Base-by-base conservation (phyloP, 495 filamentous ascomycete species). In the Penicillium canescens region DNA sequence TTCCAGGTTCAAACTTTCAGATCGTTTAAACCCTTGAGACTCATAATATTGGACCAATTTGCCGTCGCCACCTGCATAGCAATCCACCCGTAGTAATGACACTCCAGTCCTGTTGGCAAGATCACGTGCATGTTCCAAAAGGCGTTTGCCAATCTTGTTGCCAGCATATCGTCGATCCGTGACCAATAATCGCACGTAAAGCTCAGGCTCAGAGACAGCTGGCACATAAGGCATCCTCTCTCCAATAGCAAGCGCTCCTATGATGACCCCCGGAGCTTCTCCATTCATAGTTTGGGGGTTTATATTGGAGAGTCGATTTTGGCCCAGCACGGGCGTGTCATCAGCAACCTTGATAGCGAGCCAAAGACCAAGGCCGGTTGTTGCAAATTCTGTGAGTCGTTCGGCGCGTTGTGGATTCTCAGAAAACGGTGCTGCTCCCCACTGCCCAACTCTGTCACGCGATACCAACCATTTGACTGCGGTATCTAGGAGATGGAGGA, bases 11-110 rank as follows among this genome's bases (percentile, higher is more conserved):
- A 49, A 46, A 2, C 5, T 13, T 41, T 55, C 51, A 31, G 11
- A 45, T 34, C 41, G 24, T 24, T 52, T 5, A 55, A 55, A 55
- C 4, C 56, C 56, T 18, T 59, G 56, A 33, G 52, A 55, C 42
- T 55, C 56, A 52, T 59, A 59, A n/a, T 59, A 59, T 41, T 34
- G 51, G 10, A 59, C 6, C 42, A 59, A 51, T 33, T 42, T 55
- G 18, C 56, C 52, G 7, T 59, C 56, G 16, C 28, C 46, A 31
- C 56, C 56, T 46, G 46, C 56, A 52, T 59, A 59, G 52, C 52
- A 59, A 52, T 59, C 56, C 12, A 59, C 46, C 28, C 52, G 52
- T 31, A 59, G 41, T 20, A 59, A 52, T 18, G 52, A 59, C 21
- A 34, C 46, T 24, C 56, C 45, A 40, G 40, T 46, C 18, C 31